A percentile compares a stretch with the other conserved stretches of the same genome.
These are phyloP conservation scores for Diaporthe caulivora DNA, from an alignment of 2,329 filamentous ascomycete genomes.

Conservation along the genomic window DNA sequence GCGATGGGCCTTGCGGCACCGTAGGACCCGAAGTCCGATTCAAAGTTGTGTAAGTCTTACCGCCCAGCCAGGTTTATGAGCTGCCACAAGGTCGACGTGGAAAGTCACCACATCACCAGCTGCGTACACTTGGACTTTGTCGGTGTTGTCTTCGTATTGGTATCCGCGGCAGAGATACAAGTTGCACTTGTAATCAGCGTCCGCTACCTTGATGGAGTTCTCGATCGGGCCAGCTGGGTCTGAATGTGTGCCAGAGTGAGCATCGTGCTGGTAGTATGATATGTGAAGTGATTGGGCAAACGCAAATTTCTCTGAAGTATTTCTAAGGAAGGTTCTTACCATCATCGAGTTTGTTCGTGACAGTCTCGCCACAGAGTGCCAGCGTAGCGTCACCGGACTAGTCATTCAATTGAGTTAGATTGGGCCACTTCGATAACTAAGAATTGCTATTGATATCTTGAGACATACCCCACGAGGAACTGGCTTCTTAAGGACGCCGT, in stretches of 20 bases:
- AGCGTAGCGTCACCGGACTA: slow-evolving; percentile 12
- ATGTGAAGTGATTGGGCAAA: neutral
- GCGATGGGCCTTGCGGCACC: neutral
- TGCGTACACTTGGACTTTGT: neutral
- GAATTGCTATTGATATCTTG: neutral
- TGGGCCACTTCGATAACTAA: neutral
- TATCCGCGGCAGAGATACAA: slow-evolving; percentile 19
- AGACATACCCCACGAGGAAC: slow-evolving; percentile 8
- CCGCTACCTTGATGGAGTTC: slow-evolving; percentile 4
- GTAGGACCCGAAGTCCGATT: neutral
- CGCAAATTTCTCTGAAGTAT: neutral
- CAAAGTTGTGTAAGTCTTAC: neutral
- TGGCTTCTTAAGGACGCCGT: slow-evolving; percentile 5
- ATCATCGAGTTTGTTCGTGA: slow-evolving; percentile 8
- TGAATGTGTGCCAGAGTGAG: neutral
- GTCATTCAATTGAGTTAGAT: neutral
- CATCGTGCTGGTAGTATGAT: neutral
- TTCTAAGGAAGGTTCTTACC: neutral
- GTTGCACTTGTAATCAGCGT: slow-evolving; percentile 16
- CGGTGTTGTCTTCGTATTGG: slow-evolving; percentile 21
- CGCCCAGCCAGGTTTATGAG: slow-evolving; percentile 18
- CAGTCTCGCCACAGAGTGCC: slow-evolving; percentile 8
- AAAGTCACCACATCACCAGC: slow-evolving; percentile 15
- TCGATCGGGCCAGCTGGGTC: slow-evolving; percentile 14
- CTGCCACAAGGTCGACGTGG: slow-evolving; percentile 22